Percentiles rank a stretch among this genome's conserved stretches.
phyloP scores from a whole-genome alignment of 1,284 basidiomycete species.

The Malassezia obtusa region DNA sequence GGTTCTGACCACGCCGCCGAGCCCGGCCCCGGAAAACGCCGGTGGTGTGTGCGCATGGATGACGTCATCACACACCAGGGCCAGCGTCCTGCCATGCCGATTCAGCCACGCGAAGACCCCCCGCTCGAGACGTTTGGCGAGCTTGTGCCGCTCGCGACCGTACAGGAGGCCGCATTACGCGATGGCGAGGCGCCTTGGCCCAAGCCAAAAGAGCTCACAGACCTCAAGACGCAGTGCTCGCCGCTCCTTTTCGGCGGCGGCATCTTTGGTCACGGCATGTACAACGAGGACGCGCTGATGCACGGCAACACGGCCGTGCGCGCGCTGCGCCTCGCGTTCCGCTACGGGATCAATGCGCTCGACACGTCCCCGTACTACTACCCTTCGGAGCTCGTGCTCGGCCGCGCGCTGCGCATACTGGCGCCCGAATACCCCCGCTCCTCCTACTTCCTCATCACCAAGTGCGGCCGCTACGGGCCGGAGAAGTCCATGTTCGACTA shows the following conservation, averaged over 20 bases:
- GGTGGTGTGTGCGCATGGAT: constrained; percentile 3
- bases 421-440: constrained; percentile 34
- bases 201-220: not conserved
- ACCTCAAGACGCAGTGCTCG: constrained; percentile 18
- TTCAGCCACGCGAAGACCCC: constrained; percentile 1
- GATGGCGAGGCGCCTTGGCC: constrained; percentile 5
- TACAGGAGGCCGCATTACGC: not conserved
- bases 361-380: constrained; percentile 77
- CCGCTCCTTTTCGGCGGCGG: constrained; percentile 41
- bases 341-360: constrained; percentile 79
- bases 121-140: constrained; percentile 10
- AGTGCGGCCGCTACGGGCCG: constrained; percentile 75
- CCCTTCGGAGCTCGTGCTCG: constrained; percentile 77
- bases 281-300: constrained; percentile 27
- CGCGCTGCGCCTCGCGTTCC: constrained; percentile 55
- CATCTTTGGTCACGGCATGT: constrained; percentile 40
- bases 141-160: not conserved
- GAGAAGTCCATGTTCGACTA: constrained; percentile 65
- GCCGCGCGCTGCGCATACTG: constrained; percentile 51
- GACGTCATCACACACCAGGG: not conserved
- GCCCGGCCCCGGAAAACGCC: not conserved
- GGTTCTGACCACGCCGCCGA: not conserved
- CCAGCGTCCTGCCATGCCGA: too few relatives aligned
- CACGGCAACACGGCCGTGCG: constrained; percentile 25
- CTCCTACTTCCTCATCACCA: constrained; percentile 59